Percentiles rank a stretch among this genome's conserved stretches.
Conservation (phyloP, 2,329 filamentous ascomycete genomes). For the Aspergillus pseudoglaucus region DNA sequence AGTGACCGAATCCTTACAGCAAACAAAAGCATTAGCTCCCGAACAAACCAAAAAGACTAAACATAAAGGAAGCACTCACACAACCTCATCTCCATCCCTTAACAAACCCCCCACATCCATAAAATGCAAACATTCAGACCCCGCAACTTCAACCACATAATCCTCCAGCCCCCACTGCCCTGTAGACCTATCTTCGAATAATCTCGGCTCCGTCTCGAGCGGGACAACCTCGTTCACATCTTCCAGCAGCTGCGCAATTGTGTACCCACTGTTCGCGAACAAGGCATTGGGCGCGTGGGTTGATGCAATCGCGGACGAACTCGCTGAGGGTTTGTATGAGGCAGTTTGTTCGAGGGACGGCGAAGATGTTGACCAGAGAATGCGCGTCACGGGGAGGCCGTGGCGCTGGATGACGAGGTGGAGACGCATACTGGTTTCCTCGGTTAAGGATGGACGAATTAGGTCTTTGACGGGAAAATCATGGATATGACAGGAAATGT, state of each 20-base stretch:
- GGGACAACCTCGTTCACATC: constrained; percentile 74
- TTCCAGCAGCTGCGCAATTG: constrained; percentile 68
- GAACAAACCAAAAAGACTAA: constrained; percentile 2
- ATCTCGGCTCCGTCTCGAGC: constrained; percentile 57
- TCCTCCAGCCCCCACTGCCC: constrained; percentile 79
- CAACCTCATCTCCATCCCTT: constrained; percentile 75
- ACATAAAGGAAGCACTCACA: constrained; percentile 48
- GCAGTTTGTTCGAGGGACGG: constrained; percentile 28
- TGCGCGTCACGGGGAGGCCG: constrained; percentile 62
- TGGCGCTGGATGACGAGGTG: constrained; percentile 67
- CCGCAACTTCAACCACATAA: constrained; percentile 75
- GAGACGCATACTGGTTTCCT: constrained; percentile 54
- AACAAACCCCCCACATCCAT: constrained; percentile 63
- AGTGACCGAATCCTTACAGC: constrained; percentile 70
- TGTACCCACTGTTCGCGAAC: constrained; percentile 50
- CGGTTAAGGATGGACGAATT: no score
- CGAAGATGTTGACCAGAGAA: constrained; percentile 59
- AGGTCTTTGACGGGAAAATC: background rate
- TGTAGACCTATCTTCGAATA: constrained; percentile 24
- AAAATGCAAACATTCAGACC: constrained; percentile 85
- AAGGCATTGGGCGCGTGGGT: constrained; percentile 29
- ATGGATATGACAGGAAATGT: background rate
- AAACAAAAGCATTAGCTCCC: background rate
- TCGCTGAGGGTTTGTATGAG: constrained; percentile 16
- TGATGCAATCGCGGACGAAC: constrained; percentile 29